Percentiles rank a stretch among this genome's conserved stretches.
Conservation (phyloP, 805 yeast genomes). For the Nakazawaea siamensis region DNA sequence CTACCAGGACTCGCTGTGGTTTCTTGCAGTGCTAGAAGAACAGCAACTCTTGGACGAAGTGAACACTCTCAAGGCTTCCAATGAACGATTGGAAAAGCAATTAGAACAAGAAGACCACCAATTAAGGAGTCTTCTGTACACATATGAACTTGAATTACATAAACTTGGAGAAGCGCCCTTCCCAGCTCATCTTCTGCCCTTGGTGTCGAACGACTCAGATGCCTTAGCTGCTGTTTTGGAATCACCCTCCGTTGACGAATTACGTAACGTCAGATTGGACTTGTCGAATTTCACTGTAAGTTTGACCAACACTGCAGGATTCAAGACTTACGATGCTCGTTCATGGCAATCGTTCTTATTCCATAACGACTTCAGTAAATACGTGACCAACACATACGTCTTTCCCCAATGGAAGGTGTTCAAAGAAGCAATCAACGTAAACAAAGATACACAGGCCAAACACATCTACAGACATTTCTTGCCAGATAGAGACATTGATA, state of each 20-base stretch:
- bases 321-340: conserved; percentile 6
- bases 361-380: neutral
- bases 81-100: conserved; percentile 1
- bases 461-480: neutral
- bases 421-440: neutral
- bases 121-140: neutral
- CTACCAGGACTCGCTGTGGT: conserved; percentile 16
- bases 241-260: neutral
- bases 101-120: conserved; percentile 1
- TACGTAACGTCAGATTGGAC: conserved; percentile 3
- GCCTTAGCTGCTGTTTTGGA: too few relatives aligned
- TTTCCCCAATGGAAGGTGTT: neutral
- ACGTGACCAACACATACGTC: neutral
- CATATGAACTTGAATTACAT: neutral
- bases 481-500: neutral
- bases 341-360: conserved; percentile 8
- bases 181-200: too few relatives aligned
- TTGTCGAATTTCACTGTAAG: conserved; percentile 3
- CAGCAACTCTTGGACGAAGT: conserved; percentile 6
- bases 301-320: neutral
- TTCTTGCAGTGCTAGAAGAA: conserved; percentile 6
- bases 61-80: conserved; percentile 6
- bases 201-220: too few relatives aligned
- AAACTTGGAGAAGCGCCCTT: too few relatives aligned
- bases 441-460: too few relatives aligned